A percentile compares a stretch with the other conserved stretches of the same genome.
Evolutionary conservation across 495 filamentous ascomycete species (phyloP).

Genomic region (Penicillium soppii): DNA sequence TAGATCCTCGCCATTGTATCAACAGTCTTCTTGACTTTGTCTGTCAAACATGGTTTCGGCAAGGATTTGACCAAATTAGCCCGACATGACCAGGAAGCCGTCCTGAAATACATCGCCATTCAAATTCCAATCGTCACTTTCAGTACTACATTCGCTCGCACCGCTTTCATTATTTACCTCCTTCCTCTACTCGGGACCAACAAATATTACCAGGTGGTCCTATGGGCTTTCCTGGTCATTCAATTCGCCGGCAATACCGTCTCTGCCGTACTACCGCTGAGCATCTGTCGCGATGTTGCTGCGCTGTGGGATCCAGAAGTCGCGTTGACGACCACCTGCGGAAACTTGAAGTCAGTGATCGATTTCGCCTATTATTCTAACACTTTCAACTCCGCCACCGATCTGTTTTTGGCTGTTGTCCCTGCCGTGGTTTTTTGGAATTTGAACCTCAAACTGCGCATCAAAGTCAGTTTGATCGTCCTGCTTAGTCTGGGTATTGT

Average conservation of each 20-base stretch:
- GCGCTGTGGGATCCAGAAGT: conserved; percentile 25
- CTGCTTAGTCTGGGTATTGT: conserved; percentile 42
- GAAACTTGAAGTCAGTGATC: conserved; percentile 21
- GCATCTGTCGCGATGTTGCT: conserved; percentile 27
- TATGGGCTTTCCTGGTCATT: conserved; percentile 28
- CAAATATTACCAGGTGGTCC: conserved; percentile 21
- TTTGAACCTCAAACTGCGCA: conserved; percentile 37
- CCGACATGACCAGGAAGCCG: conserved; percentile 9
- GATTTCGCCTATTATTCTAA: conserved; percentile 37
- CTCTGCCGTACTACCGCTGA: conserved; percentile 29
- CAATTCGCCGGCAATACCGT: conserved; percentile 31
- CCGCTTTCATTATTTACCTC: conserved; percentile 35
- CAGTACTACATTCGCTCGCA: conserved; percentile 34
- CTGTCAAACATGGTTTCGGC: conserved; percentile 32
- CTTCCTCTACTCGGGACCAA: conserved; percentile 30
- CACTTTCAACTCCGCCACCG: conserved; percentile 40
- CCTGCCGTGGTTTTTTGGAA: conserved; percentile 46
- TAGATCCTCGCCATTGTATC: conserved; percentile 29
- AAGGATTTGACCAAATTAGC: conserved; percentile 17
- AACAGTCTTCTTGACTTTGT: conserved; percentile 26
- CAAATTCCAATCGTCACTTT: conserved; percentile 32
- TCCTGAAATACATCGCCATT: conserved; percentile 34
- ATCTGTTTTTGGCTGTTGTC: conserved; percentile 43
- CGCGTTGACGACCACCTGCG: conserved; percentile 26
- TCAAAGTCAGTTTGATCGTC: conserved; percentile 39